These are phyloP conservation scores for Dissophora ornata DNA, from an alignment of 192 early-diverging fungal species.

Conservation along the genomic window DNA sequence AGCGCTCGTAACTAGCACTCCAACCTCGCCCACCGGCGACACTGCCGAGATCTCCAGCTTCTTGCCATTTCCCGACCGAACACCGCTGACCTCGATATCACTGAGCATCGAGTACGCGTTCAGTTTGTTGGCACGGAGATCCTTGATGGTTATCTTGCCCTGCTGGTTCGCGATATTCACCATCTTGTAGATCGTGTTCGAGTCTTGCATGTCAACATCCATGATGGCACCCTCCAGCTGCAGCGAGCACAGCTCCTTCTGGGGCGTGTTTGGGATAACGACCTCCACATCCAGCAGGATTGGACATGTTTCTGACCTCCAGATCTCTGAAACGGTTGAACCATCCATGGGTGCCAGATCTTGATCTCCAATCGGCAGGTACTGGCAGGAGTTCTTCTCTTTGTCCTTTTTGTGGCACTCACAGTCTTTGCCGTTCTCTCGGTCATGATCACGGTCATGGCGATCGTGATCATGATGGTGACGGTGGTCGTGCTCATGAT, in stretches of 20 bases:
- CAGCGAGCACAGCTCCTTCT: neutral
- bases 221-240: slow-evolving; percentile 1
- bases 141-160: slow-evolving; percentile 2
- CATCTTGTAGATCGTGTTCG: slow-evolving; percentile 4
- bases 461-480: too few species aligned
- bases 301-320: neutral
- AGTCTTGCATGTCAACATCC: neutral
- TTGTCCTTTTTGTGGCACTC: neutral
- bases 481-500: too few species aligned
- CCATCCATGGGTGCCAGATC: neutral
- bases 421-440: neutral
- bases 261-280: neutral
- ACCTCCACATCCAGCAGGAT: neutral
- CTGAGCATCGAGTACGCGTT: slow-evolving; percentile 3
- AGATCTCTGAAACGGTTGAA: neutral
- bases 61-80: slow-evolving; percentile 5
- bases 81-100: neutral
- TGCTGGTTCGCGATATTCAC: slow-evolving; percentile 1
- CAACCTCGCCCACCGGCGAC: neutral
- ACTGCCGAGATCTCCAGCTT: slow-evolving; percentile 4
- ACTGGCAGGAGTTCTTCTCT: neutral
- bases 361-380: neutral
- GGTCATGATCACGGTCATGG: neutral
- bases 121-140: neutral
- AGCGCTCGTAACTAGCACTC: neutral